Conservation (phyloP, 495 filamentous ascomycete species). For the Lasiosphaeriaceae sp. region DNA sequence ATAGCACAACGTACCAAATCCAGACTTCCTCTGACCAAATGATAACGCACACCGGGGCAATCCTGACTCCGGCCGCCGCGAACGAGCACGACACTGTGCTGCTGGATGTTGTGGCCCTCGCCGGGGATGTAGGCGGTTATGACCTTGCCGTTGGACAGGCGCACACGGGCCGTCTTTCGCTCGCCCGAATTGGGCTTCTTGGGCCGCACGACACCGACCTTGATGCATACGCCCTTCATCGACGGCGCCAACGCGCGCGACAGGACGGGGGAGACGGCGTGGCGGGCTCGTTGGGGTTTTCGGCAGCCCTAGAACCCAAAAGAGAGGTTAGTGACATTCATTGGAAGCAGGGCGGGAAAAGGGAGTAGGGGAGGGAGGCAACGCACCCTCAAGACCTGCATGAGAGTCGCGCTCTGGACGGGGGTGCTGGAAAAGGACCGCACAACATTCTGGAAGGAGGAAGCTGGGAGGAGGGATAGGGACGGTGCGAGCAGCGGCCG, state of each 20-base stretch:
- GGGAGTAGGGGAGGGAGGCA: constrained; percentile 11
- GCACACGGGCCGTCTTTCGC: constrained; percentile 83
- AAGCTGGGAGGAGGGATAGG: constrained; percentile 13
- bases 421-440: constrained; percentile 50
- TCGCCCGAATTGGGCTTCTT: constrained; percentile 99
- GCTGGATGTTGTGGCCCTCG: constrained; percentile 97
- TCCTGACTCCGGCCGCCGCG: constrained; percentile 89
- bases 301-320: constrained; percentile 69
- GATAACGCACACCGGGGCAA: constrained; percentile 97
- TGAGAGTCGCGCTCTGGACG: constrained; percentile 53
- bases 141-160: constrained; percentile 80
- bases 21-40: constrained; percentile 83
- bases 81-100: constrained; percentile 94
- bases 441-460: background rate
- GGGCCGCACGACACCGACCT: constrained; percentile 85
- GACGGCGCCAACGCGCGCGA: constrained; percentile 61
- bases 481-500: constrained; percentile 19
- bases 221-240: constrained; percentile 93
- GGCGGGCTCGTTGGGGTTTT: constrained; percentile 68
- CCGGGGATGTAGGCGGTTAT: constrained; percentile 92
- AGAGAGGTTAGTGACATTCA: constrained; percentile 16
- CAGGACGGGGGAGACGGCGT: constrained; percentile 81
- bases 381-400: constrained; percentile 53
- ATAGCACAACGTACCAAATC: constrained; percentile 84
- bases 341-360: background rate